Percentiles rank a stretch among this genome's conserved stretches.
phyloP scores from a whole-genome alignment of 176 grass and related monocot genomes.

The Luzula sylvatica region DNA sequence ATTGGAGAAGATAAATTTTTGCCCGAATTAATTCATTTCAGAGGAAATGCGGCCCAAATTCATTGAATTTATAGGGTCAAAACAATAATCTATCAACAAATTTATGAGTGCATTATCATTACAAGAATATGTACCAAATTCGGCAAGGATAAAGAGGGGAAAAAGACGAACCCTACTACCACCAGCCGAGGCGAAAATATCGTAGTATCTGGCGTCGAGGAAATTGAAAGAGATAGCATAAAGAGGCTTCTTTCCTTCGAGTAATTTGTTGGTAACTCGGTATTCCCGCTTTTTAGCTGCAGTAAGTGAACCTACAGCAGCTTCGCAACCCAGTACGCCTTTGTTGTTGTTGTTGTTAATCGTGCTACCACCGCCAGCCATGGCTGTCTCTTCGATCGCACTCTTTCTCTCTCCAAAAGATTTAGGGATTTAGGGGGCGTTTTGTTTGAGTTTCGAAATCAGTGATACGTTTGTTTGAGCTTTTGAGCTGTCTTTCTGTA shows the following conservation, averaged over 20 bases:
- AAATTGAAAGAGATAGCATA: conserved; percentile 96
- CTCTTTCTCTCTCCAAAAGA: background rate
- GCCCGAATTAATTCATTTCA: no score
- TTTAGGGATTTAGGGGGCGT: no score
- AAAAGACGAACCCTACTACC: conserved; percentile 45
- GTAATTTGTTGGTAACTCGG: conserved; percentile 51
- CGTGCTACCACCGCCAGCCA: conserved; percentile 14
- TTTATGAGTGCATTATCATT: no score
- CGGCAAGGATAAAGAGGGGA: background rate
- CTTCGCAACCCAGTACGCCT: conserved; percentile 52
- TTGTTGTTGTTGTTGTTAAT: conserved; percentile 16
- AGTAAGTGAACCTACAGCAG: conserved; percentile 40
- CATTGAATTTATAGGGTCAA: no score
- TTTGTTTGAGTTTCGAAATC: no score
- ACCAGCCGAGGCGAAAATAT: conserved; percentile 70
- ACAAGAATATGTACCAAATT: no score
- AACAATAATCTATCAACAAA: no score
- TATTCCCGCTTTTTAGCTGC: conserved; percentile 56
- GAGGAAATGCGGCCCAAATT: no score
- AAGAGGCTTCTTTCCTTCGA: conserved; percentile 66
- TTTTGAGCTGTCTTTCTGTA: no score
- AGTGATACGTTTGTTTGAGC: no score
- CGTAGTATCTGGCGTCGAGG: conserved; percentile 68
- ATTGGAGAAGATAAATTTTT: no score
- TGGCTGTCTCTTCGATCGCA: background rate